Conservation (phyloP, 1,139 yeast genomes). For the Pichia kudriavzevii region DNA sequence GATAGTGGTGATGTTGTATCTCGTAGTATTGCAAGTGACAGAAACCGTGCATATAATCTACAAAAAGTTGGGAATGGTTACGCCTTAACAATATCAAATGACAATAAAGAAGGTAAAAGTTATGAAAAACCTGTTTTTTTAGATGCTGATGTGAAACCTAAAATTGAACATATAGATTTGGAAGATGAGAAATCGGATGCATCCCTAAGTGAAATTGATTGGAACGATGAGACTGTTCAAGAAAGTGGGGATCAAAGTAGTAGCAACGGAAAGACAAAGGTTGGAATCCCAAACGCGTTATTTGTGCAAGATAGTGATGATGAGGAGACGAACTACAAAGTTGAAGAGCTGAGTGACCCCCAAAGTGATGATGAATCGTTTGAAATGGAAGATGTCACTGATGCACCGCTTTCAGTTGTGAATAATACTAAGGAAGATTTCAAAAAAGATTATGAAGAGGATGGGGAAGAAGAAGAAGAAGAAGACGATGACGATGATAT, state of each 20-base stretch:
- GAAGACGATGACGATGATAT: slow-evolving; percentile 15
- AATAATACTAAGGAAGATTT: too few relatives aligned
- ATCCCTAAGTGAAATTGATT: slow-evolving; percentile 5
- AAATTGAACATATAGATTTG: not conserved
- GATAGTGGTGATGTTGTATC: slow-evolving; percentile 33
- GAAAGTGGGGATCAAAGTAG: slow-evolving; percentile 13
- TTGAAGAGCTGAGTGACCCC: slow-evolving; percentile 1
- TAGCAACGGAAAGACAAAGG: not conserved
- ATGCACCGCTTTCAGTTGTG: too few relatives aligned
- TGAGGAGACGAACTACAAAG: too few relatives aligned
- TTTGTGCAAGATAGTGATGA: slow-evolving; percentile 10
- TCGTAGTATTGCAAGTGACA: slow-evolving; percentile 78
- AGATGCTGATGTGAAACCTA: slow-evolving; percentile 15
- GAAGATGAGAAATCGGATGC: not conserved
- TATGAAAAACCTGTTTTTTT: slow-evolving; percentile 21
- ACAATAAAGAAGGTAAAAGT: slow-evolving; percentile 34
- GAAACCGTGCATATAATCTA: slow-evolving; percentile 67
- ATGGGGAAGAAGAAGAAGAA: not conserved
- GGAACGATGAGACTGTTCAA: slow-evolving; percentile 28
- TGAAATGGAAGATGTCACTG: slow-evolving; percentile 14
- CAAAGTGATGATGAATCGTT: slow-evolving; percentile 10
- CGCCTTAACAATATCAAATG: slow-evolving; percentile 53
- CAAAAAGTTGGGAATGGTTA: slow-evolving; percentile 79
- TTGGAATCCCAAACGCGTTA: slow-evolving; percentile 4
- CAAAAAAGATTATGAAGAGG: not conserved